Base-by-base conservation (phyloP, 2,329 filamentous ascomycete species). In the Saccharata proteae region DNA sequence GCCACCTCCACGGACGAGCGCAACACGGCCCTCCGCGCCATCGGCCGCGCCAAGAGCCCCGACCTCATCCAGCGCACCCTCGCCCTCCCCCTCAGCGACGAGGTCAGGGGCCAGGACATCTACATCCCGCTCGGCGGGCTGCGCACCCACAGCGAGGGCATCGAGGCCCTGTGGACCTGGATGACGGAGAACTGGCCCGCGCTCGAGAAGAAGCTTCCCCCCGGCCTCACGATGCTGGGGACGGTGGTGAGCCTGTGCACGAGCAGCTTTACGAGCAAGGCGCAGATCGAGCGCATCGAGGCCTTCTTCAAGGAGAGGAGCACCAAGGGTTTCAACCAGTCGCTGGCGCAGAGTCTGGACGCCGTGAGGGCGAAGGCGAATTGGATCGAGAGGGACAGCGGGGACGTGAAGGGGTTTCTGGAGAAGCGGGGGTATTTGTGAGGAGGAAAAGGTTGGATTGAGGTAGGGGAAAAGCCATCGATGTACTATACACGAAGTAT, bases 91-190 rank as follows among this genome's bases (percentile, higher is more conserved):
- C 68, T 86, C 35, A 74, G 75, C 52, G 74, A 77, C 39, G 79
- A 93, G 43, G 80, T 94, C 58, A 93, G 92, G 65, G 84, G 81
- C 41, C 88, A 94, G 57, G 88, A 96, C 55, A 77, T 94, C 41
- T 94, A 93, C 61, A 75, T 93, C 52, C 86, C 88, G 2, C 71
- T 90, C 22, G 72, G 74, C 19, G 81, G 81, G 6, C 70, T 96
- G 16, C 74, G 86, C 36, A 72, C 71, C 32, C 83, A 92, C 51
- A 62, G 74, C 6, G 74, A 76, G 25, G 88, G 88, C 43, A 80
- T 93, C 34, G 65, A 80, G 35, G 80, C 80, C 6, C 69, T 93
- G 35, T 94, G 80, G 69, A 58, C 55, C 12, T 96, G 83, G 81
- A 67, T 93, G 64, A 80, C 77, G 51, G 67, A 76, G 43, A 90